Conservation (phyloP, 441 rosid species). For the Breynia disticha region DNA sequence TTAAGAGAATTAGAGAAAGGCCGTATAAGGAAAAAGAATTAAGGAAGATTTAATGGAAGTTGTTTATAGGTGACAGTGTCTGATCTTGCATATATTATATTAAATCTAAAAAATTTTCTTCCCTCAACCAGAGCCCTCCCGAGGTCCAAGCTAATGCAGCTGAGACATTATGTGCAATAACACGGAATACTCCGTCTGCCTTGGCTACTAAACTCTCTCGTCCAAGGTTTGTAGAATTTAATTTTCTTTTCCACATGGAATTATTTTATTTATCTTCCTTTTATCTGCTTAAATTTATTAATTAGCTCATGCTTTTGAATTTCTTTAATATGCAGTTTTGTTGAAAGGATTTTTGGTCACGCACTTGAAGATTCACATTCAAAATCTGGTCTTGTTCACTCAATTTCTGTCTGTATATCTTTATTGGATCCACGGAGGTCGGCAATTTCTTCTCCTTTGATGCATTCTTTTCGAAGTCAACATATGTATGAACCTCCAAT, state of each 20-base stretch:
- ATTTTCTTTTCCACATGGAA: constrained; percentile 5
- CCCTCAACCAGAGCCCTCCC: constrained; percentile 50
- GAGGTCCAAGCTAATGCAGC: constrained; percentile 96
- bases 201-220: constrained; percentile 82
- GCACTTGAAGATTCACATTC: constrained; percentile 89
- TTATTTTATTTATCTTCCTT: constrained; percentile 1
- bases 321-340: constrained; percentile 48
- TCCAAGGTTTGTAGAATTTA: constrained; percentile 47
- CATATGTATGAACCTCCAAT: constrained; percentile 71
- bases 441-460: constrained; percentile 51
- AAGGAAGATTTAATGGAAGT: not conserved
- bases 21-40: not conserved
- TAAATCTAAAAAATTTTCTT: constrained; percentile 24
- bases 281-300: not conserved
- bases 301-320: constrained; percentile 7
- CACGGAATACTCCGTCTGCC: constrained; percentile 83
- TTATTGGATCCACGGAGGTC: constrained; percentile 89
- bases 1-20: no score
- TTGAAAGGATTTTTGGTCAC: constrained; percentile 80
- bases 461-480: constrained; percentile 83
- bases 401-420: constrained; percentile 93
- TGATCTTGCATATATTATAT: not conserved
- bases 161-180: constrained; percentile 85
- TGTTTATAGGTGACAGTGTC: not conserved
- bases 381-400: constrained; percentile 84